Conservation (phyloP, 495 filamentous ascomycete genomes). For the Daldinia bambusicola region DNA sequence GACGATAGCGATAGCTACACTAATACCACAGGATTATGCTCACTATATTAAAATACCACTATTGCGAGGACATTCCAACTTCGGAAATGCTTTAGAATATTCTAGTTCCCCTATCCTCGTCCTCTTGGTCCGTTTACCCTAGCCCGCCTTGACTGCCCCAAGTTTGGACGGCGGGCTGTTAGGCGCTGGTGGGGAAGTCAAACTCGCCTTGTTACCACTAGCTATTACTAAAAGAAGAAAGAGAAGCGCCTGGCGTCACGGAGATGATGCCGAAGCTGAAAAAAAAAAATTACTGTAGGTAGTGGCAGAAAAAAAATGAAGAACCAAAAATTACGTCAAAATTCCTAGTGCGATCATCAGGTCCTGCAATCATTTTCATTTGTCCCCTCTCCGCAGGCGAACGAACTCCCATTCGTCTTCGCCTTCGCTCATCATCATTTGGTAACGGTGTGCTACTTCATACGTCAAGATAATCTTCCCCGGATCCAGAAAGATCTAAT, state of each 20-base stretch:
- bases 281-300: constrained; percentile 8
- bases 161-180: constrained; percentile 30
- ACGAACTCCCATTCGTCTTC: constrained; percentile 39
- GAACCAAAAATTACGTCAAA: constrained; percentile 46
- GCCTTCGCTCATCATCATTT: constrained; percentile 42
- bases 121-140: constrained; percentile 22
- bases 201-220: constrained; percentile 24
- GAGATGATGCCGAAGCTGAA: constrained; percentile 38
- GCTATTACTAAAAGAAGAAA: constrained; percentile 17
- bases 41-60: constrained; percentile 9
- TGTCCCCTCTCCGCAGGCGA: constrained; percentile 33
- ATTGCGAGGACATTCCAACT: constrained; percentile 37
- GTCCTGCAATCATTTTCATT: constrained; percentile 43
- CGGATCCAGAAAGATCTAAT: constrained; percentile 39
- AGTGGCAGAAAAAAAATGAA: constrained; percentile 22
- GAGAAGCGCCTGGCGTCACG: constrained; percentile 22
- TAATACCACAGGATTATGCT: constrained; percentile 33
- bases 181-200: constrained; percentile 33
- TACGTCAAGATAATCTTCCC: constrained; percentile 47
- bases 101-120: constrained; percentile 37
- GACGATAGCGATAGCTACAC: constrained; percentile 34
- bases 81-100: constrained; percentile 46
- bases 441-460: constrained; percentile 38
- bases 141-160: constrained; percentile 4
- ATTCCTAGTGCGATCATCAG: constrained; percentile 44